phyloP scores from a whole-genome alignment of 2,329 filamentous ascomycete genomes.

The Plenodomus lindquistii region DNA sequence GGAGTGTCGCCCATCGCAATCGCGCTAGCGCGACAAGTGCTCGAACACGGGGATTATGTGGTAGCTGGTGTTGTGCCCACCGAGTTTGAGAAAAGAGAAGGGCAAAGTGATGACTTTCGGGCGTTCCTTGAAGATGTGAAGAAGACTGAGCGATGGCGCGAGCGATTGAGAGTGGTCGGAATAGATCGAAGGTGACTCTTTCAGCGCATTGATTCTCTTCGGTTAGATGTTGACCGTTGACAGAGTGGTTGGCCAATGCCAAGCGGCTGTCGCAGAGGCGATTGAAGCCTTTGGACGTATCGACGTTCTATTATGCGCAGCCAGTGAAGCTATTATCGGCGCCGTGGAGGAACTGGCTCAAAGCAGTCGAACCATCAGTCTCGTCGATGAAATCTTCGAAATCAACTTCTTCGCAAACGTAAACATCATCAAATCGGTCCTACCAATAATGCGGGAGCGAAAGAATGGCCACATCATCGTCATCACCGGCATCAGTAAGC shows the following conservation, averaged over 20 bases:
- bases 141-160: constrained; percentile 76
- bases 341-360: constrained; percentile 88
- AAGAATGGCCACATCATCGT: constrained; percentile 88
- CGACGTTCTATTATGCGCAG: constrained; percentile 89
- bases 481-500: constrained; percentile 76
- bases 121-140: constrained; percentile 72
- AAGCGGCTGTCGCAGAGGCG: constrained; percentile 84
- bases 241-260: constrained; percentile 71
- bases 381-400: constrained; percentile 91
- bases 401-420: constrained; percentile 93
- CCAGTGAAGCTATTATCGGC: constrained; percentile 85
- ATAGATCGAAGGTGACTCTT: constrained; percentile 57
- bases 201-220: background rate
- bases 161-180: constrained; percentile 68
- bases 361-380: constrained; percentile 70
- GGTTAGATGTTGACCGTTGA: background rate
- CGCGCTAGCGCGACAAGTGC: constrained; percentile 76
- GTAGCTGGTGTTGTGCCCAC: constrained; percentile 79
- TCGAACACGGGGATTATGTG: constrained; percentile 90
- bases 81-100: constrained; percentile 72
- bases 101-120: constrained; percentile 76
- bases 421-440: constrained; percentile 88
- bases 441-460: constrained; percentile 78
- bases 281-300: constrained; percentile 82
- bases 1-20: constrained; percentile 84